A percentile compares a stretch with the other conserved stretches of the same genome.
phyloP scores from a whole-genome alignment of 2,329 filamentous ascomycete genomes.

The Dryadomyces quercivorus region DNA sequence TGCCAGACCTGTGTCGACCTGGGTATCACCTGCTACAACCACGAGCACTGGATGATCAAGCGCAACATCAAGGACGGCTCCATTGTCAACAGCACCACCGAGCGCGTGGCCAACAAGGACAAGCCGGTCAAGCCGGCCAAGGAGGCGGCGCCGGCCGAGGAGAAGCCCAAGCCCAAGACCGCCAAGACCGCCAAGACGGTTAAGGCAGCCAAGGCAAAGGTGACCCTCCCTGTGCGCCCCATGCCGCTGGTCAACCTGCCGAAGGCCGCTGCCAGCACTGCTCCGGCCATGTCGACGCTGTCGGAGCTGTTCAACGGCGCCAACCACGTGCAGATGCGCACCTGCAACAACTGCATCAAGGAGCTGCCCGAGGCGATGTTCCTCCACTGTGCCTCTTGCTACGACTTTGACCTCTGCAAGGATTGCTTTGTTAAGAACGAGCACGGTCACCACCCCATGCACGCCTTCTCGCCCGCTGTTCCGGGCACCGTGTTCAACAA shows the following conservation, averaged over 20 bases:
- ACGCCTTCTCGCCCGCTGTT: constrained; percentile 62
- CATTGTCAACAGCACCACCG: constrained; percentile 75
- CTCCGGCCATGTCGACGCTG: neutral
- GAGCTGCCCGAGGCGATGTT: constrained; percentile 69
- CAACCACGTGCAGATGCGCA: constrained; percentile 32
- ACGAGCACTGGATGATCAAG: constrained; percentile 90
- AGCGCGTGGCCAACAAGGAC: constrained; percentile 39
- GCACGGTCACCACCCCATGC: constrained; percentile 85
- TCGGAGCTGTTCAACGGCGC: neutral
- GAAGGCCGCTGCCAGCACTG: neutral
- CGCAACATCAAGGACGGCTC: constrained; percentile 66
- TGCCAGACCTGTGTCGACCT: constrained; percentile 67
- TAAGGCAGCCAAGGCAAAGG: neutral
- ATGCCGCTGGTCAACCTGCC: neutral
- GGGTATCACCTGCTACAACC: constrained; percentile 65
- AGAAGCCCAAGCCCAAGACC: neutral
- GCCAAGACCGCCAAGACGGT: neutral
- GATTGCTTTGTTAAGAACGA: constrained; percentile 61
- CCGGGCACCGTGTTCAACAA: constrained; percentile 48
- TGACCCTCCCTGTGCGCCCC: neutral
- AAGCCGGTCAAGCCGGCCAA: constrained; percentile 40
- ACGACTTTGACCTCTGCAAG: constrained; percentile 88
- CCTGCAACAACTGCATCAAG: constrained; percentile 55
- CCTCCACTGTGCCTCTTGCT: constrained; percentile 72
- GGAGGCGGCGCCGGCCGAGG: neutral